Evolutionary conservation across 345 rosid genomes (phyloP).

Genomic region (Arabidopsis arenosa): DNA sequence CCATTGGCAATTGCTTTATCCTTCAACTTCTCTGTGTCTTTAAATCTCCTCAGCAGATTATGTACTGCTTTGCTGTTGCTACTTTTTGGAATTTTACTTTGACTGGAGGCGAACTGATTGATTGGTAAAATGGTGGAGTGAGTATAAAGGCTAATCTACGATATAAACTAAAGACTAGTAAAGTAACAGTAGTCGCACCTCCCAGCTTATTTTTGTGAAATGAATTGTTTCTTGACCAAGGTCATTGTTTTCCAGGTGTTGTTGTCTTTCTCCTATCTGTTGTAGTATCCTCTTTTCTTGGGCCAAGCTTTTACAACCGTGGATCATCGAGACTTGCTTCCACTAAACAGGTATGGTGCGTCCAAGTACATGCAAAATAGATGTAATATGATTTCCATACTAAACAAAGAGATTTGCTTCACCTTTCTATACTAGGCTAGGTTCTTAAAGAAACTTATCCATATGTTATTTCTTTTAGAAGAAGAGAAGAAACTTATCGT

Average conservation of each 20-base stretch:
- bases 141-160: not conserved
- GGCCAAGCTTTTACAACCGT: constrained; percentile 7
- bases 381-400: not conserved
- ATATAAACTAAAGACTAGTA: not conserved
- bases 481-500: not conserved
- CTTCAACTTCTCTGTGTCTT: constrained; percentile 25
- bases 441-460: not conserved
- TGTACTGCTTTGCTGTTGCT: constrained; percentile 22
- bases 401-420: not conserved
- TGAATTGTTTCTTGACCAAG: not conserved
- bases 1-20: constrained; percentile 7
- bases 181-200: not conserved
- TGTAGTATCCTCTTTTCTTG: constrained; percentile 22
- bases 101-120: constrained; percentile 11
- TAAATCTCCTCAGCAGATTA: constrained; percentile 24
- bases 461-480: not conserved
- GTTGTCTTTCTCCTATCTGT: constrained; percentile 10
- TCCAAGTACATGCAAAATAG: not conserved
- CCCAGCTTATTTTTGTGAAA: not conserved
- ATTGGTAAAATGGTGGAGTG: constrained; percentile 9
- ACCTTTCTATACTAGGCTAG: not conserved
- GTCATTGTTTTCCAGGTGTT: constrained; percentile 1
- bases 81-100: constrained; percentile 18
- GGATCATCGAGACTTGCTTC: not conserved
- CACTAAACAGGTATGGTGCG: not conserved